A percentile compares a stretch with the other conserved stretches of the same genome.
Evolutionary conservation across 2,329 filamentous ascomycete genomes (phyloP).

Genomic region (Sphaerulina vaccinii): DNA sequence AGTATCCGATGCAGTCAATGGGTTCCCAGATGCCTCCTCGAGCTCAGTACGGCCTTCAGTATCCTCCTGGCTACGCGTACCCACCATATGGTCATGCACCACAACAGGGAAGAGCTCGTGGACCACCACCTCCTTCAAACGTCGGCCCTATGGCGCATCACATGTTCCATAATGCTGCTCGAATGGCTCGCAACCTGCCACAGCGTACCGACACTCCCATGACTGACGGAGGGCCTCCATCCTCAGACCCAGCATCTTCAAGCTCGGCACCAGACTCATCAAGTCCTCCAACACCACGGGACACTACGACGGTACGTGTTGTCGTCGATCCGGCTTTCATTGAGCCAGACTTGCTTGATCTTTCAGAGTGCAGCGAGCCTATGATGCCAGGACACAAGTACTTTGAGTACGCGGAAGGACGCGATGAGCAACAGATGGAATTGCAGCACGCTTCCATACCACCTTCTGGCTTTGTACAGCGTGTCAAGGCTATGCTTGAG

Average conservation of each 20-base stretch:
- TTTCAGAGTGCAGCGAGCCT: constrained; percentile 39
- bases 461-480: constrained; percentile 42
- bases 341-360: constrained; percentile 35
- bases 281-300: constrained; percentile 43
- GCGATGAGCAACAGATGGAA: constrained; percentile 38
- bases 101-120: constrained; percentile 27
- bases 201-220: constrained; percentile 38
- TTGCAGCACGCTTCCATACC: constrained; percentile 35
- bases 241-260: constrained; percentile 46
- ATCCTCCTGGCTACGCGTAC: constrained; percentile 27
- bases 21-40: constrained; percentile 14
- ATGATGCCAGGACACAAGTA: constrained; percentile 36
- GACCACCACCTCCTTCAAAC: constrained; percentile 25
- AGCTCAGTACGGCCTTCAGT: constrained; percentile 21
- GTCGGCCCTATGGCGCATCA: constrained; percentile 32
- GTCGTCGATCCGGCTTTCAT: constrained; percentile 38
- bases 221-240: constrained; percentile 43
- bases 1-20: constrained; percentile 25
- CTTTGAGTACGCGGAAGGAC: constrained; percentile 37
- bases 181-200: constrained; percentile 34
- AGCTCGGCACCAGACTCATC: constrained; percentile 40
- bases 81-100: constrained; percentile 24
- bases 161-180: constrained; percentile 38
- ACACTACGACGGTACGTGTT: constrained; percentile 39
- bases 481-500: constrained; percentile 46